A percentile compares a stretch with the other conserved stretches of the same genome.
These are phyloP conservation scores for Pisolithus sp. DNA, from an alignment of 768 basidiomycete species.

Conservation along the genomic window DNA sequence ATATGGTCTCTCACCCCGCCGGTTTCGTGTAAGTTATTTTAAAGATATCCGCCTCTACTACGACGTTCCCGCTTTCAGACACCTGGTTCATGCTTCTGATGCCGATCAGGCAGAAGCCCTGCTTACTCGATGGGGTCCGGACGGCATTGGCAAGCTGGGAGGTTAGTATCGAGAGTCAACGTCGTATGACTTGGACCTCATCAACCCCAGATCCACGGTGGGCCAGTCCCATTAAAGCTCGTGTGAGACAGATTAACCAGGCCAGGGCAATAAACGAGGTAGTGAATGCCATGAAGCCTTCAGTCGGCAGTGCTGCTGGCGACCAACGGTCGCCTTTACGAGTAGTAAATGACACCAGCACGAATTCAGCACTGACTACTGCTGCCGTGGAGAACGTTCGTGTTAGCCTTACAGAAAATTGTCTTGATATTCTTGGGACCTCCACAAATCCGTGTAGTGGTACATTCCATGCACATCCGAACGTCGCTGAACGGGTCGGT, in stretches of 20 bases:
- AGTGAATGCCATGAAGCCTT: constrained; percentile 61
- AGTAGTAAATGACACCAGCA: constrained; percentile 75
- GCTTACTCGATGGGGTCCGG: constrained; percentile 82
- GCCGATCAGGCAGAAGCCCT: constrained; percentile 84
- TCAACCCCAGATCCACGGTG: constrained; percentile 67
- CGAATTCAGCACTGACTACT: constrained; percentile 65
- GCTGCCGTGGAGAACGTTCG: constrained; percentile 66
- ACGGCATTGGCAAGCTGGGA: constrained; percentile 83
- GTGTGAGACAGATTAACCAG: constrained; percentile 59
- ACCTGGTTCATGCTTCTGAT: constrained; percentile 87
- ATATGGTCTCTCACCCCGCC: constrained; percentile 81
- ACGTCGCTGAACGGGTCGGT: constrained; percentile 56
- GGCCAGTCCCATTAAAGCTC: constrained; percentile 83
- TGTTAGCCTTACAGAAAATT: constrained; percentile 40
- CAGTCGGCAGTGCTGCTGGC: constrained; percentile 30
- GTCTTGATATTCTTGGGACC: constrained; percentile 49
- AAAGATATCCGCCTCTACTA: constrained; percentile 11
- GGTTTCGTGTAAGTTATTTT: constrained; percentile 68
- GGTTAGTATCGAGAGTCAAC: constrained; percentile 41
- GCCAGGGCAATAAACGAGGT: constrained; percentile 73
- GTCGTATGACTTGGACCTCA: constrained; percentile 18
- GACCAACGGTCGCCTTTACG: constrained; percentile 50
- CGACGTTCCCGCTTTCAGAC: constrained; percentile 40
- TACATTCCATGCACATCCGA: constrained; percentile 59
- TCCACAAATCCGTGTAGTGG: constrained; percentile 57